Evolutionary conservation across 192 early-diverging fungal species (phyloP).

Genomic region (Podila minutissima): DNA sequence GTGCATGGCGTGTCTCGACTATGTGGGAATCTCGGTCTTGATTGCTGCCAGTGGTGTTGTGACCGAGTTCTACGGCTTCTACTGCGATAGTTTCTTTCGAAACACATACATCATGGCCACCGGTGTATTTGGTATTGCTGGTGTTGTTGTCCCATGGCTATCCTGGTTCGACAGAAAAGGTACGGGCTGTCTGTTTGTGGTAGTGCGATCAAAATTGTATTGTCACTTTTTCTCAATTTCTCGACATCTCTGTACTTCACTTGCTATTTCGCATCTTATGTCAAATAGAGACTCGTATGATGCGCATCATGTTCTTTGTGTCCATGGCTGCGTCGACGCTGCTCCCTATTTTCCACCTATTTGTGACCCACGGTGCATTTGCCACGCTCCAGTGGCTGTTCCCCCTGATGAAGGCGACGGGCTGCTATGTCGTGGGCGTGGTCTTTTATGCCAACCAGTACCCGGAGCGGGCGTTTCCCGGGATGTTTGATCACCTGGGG

Average conservation of each 20-base stretch:
- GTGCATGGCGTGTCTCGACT: constrained; percentile 68
- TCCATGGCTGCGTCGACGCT: constrained; percentile 56
- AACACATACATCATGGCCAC: constrained; percentile 62
- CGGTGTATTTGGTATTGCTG: constrained; percentile 55
- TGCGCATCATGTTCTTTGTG: constrained; percentile 65
- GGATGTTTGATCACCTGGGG: constrained; percentile 63
- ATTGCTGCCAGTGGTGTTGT: constrained; percentile 68
- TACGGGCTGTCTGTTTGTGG: neutral
- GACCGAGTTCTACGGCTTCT: constrained; percentile 68
- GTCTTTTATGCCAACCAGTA: constrained; percentile 66
- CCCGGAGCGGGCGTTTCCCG: constrained; percentile 66
- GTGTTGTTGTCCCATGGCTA: constrained; percentile 60
- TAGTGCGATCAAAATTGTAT: neutral
- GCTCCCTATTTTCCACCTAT: constrained; percentile 60
- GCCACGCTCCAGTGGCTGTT: constrained; percentile 55
- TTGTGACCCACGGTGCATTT: constrained; percentile 48
- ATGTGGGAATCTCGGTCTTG: constrained; percentile 71
- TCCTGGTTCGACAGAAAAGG: constrained; percentile 60
- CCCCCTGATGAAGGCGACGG: constrained; percentile 56
- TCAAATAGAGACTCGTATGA: constrained; percentile 32
- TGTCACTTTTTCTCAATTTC: neutral
- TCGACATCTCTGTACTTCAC: neutral
- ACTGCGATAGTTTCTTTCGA: constrained; percentile 54
- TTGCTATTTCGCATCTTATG: neutral
- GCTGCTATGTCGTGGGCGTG: constrained; percentile 61